phyloP scores from a whole-genome alignment of 305 asterid genomes.

The Fraxinus platypoda region DNA sequence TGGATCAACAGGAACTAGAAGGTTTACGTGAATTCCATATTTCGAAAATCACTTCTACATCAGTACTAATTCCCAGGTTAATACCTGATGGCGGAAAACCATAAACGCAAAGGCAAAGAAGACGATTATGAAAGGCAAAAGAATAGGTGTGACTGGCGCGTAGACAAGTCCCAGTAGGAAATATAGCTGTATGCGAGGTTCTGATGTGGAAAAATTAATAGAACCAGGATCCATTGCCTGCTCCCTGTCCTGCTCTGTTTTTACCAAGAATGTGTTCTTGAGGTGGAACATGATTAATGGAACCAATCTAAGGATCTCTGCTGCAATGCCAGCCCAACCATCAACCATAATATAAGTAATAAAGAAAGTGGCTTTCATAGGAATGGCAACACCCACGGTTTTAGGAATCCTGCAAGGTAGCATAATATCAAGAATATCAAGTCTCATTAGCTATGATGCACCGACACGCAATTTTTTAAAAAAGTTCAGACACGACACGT shows the following conservation, averaged over 20 bases:
- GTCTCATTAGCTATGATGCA: neutral
- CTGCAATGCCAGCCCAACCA: constrained; percentile 97
- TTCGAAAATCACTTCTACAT: neutral
- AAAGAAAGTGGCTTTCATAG: constrained; percentile 94
- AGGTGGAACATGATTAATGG: constrained; percentile 69
- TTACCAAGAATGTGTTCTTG: constrained; percentile 80
- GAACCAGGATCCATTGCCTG: constrained; percentile 93
- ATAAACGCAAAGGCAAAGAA: constrained; percentile 83
- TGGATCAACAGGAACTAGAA: neutral
- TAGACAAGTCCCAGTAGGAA: constrained; percentile 90
- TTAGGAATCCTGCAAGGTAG: constrained; percentile 65
- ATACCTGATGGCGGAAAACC: constrained; percentile 93
- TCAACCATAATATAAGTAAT: constrained; percentile 92
- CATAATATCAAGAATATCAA: constrained; percentile 2
- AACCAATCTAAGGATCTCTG: constrained; percentile 73
- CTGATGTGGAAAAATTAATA: constrained; percentile 50
- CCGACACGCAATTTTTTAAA: no score
- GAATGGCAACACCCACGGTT: constrained; percentile 85
- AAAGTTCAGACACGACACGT: no score
- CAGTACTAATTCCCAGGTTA: neutral
- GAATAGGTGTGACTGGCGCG: constrained; percentile 71
- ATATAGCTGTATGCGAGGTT: constrained; percentile 87
- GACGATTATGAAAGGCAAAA: constrained; percentile 82
- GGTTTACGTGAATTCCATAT: neutral
- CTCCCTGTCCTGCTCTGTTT: constrained; percentile 81